Evolutionary conservation across 441 rosid species (phyloP), one percentile per base, ranked within the genome.

Genomic region (Metrosideros polymorpha): DNA sequence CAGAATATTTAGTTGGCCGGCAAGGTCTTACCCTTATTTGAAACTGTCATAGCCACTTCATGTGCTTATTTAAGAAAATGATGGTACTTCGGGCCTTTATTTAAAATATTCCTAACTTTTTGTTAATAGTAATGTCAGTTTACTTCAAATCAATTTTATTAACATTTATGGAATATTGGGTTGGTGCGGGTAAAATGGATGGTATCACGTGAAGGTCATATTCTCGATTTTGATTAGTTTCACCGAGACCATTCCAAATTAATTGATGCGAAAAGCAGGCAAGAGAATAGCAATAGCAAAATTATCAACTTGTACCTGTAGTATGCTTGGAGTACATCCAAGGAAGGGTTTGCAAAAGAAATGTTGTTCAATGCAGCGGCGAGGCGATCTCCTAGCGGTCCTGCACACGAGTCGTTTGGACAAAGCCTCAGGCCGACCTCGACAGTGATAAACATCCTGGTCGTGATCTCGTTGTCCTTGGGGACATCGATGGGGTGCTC

Each of bases 341-440:
- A 47, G 14, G 2, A 27, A 0, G 91, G 90, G 50, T 90, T 88
- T 25, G 71, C 53, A 85, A 86, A 89, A n/a, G 82, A 75, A 5
- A 89, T 56, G 77, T 91, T 91, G 88, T 88, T 91, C 82, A 91
- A 42, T 59, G 89, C 89, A 1, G 91, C 63, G 29, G 89, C 90
- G 18, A 87, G 77, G 43, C 82, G 52, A 39, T 55, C 27, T 9
- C 42, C 87, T 5, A 82, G n/a, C 0, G 83, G 47, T 15, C 50
- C 59, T 12, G 27, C 84, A 6, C 84, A 88, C 4, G 90, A 84
- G 32, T 2, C 9, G 75, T 88, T 88, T 4, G 61, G 85, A 66
- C 87, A 85, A 7, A 25, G 7, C 47, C 83, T 30, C 27, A 35
- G 59, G 51, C 87, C 84, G 86, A 83, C 43, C 6, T 88, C 66